phyloP scores from a whole-genome alignment of 2,329 filamentous ascomycete genomes.

The Didymella lethalis region DNA sequence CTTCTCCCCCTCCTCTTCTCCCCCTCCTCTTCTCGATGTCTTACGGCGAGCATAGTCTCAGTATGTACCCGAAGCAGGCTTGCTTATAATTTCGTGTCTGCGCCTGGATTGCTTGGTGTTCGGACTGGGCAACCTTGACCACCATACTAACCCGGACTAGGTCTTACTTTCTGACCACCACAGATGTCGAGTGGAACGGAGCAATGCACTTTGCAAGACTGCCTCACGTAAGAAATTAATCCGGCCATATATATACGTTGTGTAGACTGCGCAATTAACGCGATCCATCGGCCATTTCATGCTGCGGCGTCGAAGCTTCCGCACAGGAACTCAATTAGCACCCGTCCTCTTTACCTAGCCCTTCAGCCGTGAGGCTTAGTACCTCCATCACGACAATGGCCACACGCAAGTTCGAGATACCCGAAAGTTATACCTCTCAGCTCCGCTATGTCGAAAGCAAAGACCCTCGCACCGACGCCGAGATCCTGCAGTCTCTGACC shows the following conservation, averaged over 20 bases:
- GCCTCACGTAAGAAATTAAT: neutral
- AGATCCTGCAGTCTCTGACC: neutral
- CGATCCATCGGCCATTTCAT: neutral
- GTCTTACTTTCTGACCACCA: neutral
- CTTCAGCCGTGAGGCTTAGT: neutral
- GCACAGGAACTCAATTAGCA: neutral
- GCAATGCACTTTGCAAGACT: neutral
- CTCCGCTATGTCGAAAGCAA: conserved; percentile 4
- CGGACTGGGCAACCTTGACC: neutral
- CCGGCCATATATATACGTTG: neutral
- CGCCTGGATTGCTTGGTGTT: neutral
- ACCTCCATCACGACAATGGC: neutral
- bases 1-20: no score
- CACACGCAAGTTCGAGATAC: neutral
- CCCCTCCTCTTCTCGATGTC: neutral
- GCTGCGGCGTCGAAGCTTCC: neutral
- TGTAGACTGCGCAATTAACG: neutral
- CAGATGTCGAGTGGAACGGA: neutral
- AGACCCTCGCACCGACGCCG: neutral
- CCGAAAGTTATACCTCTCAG: neutral
- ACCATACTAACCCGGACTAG: neutral
- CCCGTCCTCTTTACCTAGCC: neutral
- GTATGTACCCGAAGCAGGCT: neutral
- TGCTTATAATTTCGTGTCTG: neutral
- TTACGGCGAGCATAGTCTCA: neutral